These are phyloP conservation scores for Dendrothele bispora DNA, from an alignment of 768 basidiomycete species.

Conservation along the genomic window DNA sequence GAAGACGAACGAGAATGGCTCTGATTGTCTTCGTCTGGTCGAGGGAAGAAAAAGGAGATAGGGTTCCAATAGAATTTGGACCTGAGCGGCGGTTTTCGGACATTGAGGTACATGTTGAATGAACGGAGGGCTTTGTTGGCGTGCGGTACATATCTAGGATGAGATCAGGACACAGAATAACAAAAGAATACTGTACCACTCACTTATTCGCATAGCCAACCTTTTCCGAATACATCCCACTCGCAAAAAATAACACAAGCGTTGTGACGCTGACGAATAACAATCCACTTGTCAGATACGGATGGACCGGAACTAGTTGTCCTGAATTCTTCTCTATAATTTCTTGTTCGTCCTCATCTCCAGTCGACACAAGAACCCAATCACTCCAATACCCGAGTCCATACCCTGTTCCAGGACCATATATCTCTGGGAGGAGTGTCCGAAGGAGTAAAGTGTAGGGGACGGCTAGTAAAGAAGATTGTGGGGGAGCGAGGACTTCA, in stretches of 20 bases:
- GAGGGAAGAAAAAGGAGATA: conserved; percentile 58
- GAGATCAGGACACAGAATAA: neutral
- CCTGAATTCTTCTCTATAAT: neutral
- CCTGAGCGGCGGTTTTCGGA: conserved; percentile 74
- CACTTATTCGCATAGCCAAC: conserved; percentile 96
- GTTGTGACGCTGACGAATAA: conserved; percentile 90
- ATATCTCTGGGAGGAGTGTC: conserved; percentile 51
- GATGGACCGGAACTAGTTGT: conserved; percentile 52
- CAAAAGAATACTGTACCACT: conserved; percentile 26
- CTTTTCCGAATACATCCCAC: conserved; percentile 95
- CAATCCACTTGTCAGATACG: conserved; percentile 76
- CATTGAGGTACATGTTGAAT: conserved; percentile 97
- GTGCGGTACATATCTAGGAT: conserved; percentile 90
- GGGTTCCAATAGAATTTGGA: conserved; percentile 58
- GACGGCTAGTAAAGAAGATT: conserved; percentile 64
- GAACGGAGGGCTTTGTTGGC: conserved; percentile 89
- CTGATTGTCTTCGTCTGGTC: conserved; percentile 27
- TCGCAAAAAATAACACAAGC: conserved; percentile 91
- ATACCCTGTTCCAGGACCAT: conserved; percentile 21
- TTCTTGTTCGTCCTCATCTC: too few species aligned
- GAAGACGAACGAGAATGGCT: conserved; percentile 23
- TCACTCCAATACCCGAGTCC: neutral
- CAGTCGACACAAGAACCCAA: too few species aligned
- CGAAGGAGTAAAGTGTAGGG: conserved; percentile 57
- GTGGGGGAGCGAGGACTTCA: conserved; percentile 67